These are phyloP conservation scores for Mortierella sp. DNA, from an alignment of 371 early-diverging fungal genomes.

Conservation along the genomic window DNA sequence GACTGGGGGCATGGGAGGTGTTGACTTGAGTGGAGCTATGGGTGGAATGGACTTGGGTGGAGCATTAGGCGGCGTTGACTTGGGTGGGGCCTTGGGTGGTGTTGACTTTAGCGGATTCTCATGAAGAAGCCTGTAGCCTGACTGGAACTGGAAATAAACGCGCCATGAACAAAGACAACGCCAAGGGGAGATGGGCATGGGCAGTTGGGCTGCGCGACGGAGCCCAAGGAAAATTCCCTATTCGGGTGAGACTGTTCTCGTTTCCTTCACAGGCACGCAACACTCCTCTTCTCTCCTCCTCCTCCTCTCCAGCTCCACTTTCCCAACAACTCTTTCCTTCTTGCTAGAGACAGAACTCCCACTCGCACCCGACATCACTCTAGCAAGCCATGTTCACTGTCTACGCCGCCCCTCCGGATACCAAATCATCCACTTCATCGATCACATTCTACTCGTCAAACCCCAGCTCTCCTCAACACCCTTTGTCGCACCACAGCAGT, in stretches of 20 bases:
- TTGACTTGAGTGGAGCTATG: not conserved
- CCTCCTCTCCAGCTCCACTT: not conserved
- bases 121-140: too few relatives aligned
- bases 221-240: conserved; percentile 2
- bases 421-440: not conserved
- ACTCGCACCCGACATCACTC: not conserved
- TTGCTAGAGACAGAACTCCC: not conserved
- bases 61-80: not conserved
- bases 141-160: too few relatives aligned
- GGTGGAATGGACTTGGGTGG: not conserved
- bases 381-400: not conserved
- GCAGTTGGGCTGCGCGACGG: not conserved
- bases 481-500: not conserved
- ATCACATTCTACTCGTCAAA: too few relatives aligned
- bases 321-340: not conserved
- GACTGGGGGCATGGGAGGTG: too few relatives aligned
- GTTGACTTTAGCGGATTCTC: not conserved
- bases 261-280: not conserved
- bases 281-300: not conserved
- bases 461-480: not conserved
- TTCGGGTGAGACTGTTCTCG: not conserved
- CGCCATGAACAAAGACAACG: too few relatives aligned
- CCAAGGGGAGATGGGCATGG: not conserved
- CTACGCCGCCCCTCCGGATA: not conserved
- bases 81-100: too few relatives aligned